Conservation (phyloP, 768 basidiomycete species). For the Mycena vitilis region DNA sequence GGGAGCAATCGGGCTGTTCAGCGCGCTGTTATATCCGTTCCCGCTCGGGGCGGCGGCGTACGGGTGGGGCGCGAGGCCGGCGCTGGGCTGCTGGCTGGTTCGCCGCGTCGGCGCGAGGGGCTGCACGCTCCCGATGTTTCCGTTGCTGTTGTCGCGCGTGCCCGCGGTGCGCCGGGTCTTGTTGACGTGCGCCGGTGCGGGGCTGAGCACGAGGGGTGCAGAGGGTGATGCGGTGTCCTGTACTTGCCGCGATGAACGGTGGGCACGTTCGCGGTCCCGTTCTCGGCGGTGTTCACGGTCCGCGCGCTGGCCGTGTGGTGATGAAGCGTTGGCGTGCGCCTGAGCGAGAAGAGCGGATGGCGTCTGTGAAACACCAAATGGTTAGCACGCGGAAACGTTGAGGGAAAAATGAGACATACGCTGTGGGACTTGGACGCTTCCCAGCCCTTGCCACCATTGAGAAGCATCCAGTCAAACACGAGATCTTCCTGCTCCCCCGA, state of each 20-base stretch:
- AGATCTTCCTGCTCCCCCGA: conserved; percentile 91
- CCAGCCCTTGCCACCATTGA: conserved; percentile 97
- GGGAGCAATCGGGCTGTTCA: conserved; percentile 43
- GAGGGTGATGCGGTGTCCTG: conserved; percentile 66
- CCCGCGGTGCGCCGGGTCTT: conserved; percentile 61
- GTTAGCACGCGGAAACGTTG: conserved; percentile 10
- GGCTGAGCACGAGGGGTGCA: conserved; percentile 72
- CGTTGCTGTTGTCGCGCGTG: conserved; percentile 66
- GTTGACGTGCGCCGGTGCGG: conserved; percentile 76
- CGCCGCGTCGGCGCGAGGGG: conserved; percentile 75
- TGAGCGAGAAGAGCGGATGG: conserved; percentile 58
- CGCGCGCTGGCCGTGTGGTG: conserved; percentile 61
- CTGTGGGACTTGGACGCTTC: conserved; percentile 71
- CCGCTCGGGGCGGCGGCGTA: conserved; percentile 75
- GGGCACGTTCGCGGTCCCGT: conserved; percentile 60
- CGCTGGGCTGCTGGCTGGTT: conserved; percentile 67
- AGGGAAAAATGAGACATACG: conserved; percentile 57
- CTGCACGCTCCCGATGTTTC: conserved; percentile 74
- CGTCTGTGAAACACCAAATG: conserved; percentile 45
- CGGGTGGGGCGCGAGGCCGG: conserved; percentile 68
- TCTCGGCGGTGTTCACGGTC: conserved; percentile 71
- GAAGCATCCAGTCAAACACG: conserved; percentile 95
- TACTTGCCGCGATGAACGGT: conserved; percentile 64
- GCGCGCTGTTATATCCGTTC: conserved; percentile 58
- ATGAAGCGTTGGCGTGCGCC: conserved; percentile 66